Percentiles rank a stretch among this genome's conserved stretches.
These are phyloP conservation scores for Aspergillus calidoustus DNA, from an alignment of 2,329 filamentous ascomycete species.

Conservation along the genomic window DNA sequence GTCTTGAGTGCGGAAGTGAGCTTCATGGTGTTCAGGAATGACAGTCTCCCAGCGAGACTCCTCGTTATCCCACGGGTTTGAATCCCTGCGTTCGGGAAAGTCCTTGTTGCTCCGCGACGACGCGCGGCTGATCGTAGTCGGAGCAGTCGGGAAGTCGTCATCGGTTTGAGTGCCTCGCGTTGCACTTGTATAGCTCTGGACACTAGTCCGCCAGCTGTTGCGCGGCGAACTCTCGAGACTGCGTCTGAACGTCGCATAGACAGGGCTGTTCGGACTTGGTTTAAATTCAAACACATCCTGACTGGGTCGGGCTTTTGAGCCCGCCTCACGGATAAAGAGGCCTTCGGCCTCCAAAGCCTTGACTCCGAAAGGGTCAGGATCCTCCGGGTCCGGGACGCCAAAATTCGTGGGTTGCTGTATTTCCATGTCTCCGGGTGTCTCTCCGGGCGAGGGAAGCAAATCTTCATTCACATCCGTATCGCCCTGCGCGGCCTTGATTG, in stretches of 20 bases:
- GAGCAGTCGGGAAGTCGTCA: constrained; percentile 44
- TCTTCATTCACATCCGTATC: constrained; percentile 73
- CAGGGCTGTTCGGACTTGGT: constrained; percentile 74
- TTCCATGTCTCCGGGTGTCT: constrained; percentile 77
- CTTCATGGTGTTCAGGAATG: constrained; percentile 27
- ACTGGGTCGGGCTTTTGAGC: constrained; percentile 71
- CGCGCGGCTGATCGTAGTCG: constrained; percentile 39
- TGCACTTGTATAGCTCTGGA: constrained; percentile 62
- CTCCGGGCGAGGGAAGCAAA: constrained; percentile 67
- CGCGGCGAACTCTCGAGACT: constrained; percentile 68
- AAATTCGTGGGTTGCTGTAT: constrained; percentile 58
- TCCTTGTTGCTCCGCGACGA: constrained; percentile 40
- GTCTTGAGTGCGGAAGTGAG: constrained; percentile 14
- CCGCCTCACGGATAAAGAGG: constrained; percentile 88
- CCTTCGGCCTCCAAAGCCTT: constrained; percentile 83
- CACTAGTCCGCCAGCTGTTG: constrained; percentile 72
- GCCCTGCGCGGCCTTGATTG: constrained; percentile 86
- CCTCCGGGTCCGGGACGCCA: constrained; percentile 76
- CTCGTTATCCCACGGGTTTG: constrained; percentile 31
- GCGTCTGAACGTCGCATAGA: constrained; percentile 64
- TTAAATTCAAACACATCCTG: constrained; percentile 84
- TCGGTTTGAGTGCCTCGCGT: constrained; percentile 74
- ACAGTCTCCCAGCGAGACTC: constrained; percentile 33
- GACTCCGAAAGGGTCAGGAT: constrained; percentile 91
- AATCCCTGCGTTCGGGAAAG: constrained; percentile 22